These are phyloP conservation scores for Dictyostelium intermedium DNA, from an alignment of 78 protist species.

Conservation along the genomic window DNA sequence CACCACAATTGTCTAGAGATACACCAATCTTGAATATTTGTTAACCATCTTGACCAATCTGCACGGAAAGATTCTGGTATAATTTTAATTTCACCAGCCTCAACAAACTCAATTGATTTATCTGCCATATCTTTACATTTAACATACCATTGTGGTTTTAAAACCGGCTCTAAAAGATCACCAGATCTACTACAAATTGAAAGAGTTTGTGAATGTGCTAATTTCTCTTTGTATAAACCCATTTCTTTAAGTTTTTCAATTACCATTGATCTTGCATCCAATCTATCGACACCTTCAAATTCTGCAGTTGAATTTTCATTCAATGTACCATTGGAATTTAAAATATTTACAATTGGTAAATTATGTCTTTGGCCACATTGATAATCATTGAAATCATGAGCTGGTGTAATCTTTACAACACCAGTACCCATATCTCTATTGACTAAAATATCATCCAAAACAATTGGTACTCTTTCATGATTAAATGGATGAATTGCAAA, in stretches of 20 bases:
- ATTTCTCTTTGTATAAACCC: conserved; percentile 58
- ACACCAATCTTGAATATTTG: conserved; percentile 96
- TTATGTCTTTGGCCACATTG: conserved; percentile 95
- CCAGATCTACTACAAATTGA: conserved; percentile 84
- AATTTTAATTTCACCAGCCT: conserved; percentile 76
- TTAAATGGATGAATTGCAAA: conserved; percentile 87
- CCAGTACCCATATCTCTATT: conserved; percentile 96
- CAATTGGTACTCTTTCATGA: conserved; percentile 89
- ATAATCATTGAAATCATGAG: conserved; percentile 99
- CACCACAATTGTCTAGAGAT: conserved; percentile 99
- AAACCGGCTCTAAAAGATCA: conserved; percentile 95
- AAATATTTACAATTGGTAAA: conserved; percentile 86
- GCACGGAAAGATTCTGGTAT: conserved; percentile 75
- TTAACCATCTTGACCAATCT: conserved; percentile 76
- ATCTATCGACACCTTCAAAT: conserved; percentile 74
- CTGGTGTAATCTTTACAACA: conserved; percentile 90
- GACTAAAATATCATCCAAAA: conserved; percentile 93
- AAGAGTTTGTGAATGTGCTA: conserved; percentile 83
- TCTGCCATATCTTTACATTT: conserved; percentile 74
- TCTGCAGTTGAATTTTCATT: conserved; percentile 39
- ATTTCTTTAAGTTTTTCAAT: conserved; percentile 67
- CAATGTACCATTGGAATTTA: conserved; percentile 91
- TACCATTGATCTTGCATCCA: conserved; percentile 87
- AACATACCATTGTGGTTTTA: conserved; percentile 97
- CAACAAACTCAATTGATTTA: conserved; percentile 66